phyloP scores from a whole-genome alignment of 73 alveolate genomes.

The Symbiodinium natans region DNA sequence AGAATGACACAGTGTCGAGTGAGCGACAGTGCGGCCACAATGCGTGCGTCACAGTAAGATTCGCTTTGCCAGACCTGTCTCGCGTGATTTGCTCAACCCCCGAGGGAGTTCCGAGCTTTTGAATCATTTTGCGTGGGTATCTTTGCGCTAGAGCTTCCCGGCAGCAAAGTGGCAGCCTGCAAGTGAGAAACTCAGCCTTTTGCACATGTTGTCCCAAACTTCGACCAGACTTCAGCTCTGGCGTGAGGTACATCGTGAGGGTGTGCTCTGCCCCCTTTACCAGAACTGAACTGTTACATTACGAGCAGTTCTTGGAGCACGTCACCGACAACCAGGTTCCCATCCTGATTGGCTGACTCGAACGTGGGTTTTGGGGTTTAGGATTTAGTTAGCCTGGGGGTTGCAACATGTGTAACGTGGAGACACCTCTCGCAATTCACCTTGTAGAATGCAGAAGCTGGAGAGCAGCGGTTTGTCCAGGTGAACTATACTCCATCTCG shows the following conservation, averaged over 20 bases:
- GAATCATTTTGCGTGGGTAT: constrained; percentile 74
- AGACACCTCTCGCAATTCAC: too few species aligned
- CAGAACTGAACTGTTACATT: constrained; percentile 61
- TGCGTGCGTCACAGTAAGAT: too few species aligned
- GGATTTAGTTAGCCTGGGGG: too few species aligned
- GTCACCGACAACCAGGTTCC: constrained; percentile 57
- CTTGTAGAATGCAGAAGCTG: too few species aligned
- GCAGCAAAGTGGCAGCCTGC: too few species aligned
- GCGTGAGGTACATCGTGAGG: constrained; percentile 20
- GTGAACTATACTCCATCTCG: constrained; percentile 38
- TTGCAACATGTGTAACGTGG: too few species aligned
- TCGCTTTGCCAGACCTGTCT: too few species aligned
- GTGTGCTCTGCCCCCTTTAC: constrained; percentile 74
- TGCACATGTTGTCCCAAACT: background rate
- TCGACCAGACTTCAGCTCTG: background rate
- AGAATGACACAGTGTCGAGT: too few species aligned
- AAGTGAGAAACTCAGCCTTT: too few species aligned
- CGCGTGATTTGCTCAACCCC: background rate
- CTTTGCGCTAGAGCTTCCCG: constrained; percentile 57
- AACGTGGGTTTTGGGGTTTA: too few species aligned
- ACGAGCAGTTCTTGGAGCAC: constrained; percentile 39
- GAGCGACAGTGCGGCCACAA: too few species aligned
- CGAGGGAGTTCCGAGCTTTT: constrained; percentile 66
- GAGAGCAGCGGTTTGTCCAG: background rate
- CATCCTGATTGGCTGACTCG: background rate